Evolutionary conservation across 495 filamentous ascomycete genomes (phyloP), one percentile per base, ranked within the genome.

Genomic region (Achaetomiella virescens): DNA sequence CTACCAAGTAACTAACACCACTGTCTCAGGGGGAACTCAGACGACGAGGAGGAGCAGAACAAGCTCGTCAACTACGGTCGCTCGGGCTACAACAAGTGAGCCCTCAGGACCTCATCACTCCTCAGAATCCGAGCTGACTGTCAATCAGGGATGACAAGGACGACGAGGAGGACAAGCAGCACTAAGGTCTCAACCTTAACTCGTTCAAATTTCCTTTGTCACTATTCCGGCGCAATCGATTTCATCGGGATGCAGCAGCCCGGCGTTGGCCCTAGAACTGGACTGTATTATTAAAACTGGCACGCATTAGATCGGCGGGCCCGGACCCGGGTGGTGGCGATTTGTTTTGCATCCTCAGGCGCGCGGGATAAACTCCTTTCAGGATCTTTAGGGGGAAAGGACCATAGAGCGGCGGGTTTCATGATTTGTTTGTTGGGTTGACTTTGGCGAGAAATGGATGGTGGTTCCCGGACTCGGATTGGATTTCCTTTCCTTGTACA

Each of bases 1-100:
- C 40, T 31, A 25, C 29, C 52, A 31, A 29, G 36, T 33, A 40
- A n/a, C 51, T 61, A 48, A 53, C 52, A 53, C 46, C 29, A 50
- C n/a, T 8, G 36, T 27, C 27, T 36, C 70, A 74, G 67, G 66
- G 57, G 44, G 61, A 73, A 64, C 63, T 66, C 66, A 29, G 61
- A 66, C 20, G 70, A 73, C 53, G 65, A 72, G 25, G 73, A 76
- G 12, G 70, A 74, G 45, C 65, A 68, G 47, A 66, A 69, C 54
- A 64, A 68, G 60, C 54, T 62, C 48, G 24, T 31, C 57, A 67
- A 68, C 65, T 69, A 70, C 47, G 75, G 75, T 67, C 72, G 75
- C 46, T 70, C 68, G 24, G 74, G 73, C 44, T 76, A 76, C 71
- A 76, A 75, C 70, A 73, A 69, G 68, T 70, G 46, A 65, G 66